Base-by-base conservation (phyloP, 306 rosid species). In the Begonia fuchsioides region DNA sequence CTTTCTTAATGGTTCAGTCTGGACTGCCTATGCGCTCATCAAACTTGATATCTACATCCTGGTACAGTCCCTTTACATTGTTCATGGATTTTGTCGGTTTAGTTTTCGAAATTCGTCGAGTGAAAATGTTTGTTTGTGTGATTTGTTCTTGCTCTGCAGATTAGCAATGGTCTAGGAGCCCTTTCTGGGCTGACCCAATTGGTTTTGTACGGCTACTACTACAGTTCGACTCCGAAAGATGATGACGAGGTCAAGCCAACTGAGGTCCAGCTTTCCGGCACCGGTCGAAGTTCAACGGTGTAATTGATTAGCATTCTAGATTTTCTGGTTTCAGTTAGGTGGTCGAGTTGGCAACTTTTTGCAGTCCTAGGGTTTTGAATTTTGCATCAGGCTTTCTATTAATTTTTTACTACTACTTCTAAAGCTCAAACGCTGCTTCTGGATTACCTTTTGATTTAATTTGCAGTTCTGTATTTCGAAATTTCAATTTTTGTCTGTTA, bases 1-100 rank as follows among this genome's bases (percentile, higher is more conserved):
- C 66, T 78, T 80, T 44, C 68, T 70, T 6, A 83, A 83, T 64
- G 96, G 93, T 32, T 6, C 32, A 38, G 12, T 54, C 15, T 88
- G 96, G 95, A 80, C 95, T 13, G 44, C 76, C 8, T 88, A 81
- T 74, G 83, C 95, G 41, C 77, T 87, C 41, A 67, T 87, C 67
- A 61, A 68, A 1, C 49, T 80, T 1, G 96, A 87, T 51, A 26
- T 69, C 54, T 83, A 50, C 43, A 38, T 87, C 8, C 49, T 87
- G 83, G 96, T 73, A 54, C 35, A 26, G 35, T 26, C 35, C 0
- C 35, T 8, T 26, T 26, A 26, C 35, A 18, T 3, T 50, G 6
- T 6, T 19, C 5, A 10, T 32, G 1, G 41, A 11, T 1, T 8
- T 14, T 47, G 2, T 3, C 7, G 35, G n/a, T 7, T 8, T 17